phyloP scores from a whole-genome alignment of 2,329 filamentous ascomycete genomes.

The Mycosphaerella sp. region DNA sequence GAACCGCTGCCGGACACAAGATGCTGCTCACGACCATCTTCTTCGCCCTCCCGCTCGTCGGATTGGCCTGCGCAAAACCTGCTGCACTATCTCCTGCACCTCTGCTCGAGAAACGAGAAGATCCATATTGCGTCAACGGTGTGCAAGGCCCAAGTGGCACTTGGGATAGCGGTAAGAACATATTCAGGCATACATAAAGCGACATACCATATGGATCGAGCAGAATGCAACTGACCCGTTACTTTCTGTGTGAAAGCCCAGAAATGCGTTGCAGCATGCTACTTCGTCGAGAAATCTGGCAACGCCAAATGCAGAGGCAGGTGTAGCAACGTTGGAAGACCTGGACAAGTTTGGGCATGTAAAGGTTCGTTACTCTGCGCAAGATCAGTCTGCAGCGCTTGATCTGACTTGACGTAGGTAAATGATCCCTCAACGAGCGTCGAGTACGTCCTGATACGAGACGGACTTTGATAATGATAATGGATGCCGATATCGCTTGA shows the following conservation, averaged over 20 bases:
- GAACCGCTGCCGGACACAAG: neutral
- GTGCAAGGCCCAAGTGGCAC: neutral
- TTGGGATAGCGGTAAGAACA: neutral
- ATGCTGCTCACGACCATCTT: neutral
- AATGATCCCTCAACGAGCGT: no score
- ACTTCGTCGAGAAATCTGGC: neutral
- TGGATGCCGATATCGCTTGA: no score
- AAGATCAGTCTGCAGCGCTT: no score
- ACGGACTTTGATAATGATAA: no score
- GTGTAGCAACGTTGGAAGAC: neutral
- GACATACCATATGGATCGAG: no score
- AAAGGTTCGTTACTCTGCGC: neutral
- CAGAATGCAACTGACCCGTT: neutral
- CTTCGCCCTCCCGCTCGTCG: neutral
- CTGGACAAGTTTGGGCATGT: neutral
- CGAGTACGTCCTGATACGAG: no score
- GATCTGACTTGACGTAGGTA: no score
- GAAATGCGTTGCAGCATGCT: neutral
- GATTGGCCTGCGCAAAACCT: neutral
- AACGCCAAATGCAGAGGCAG: neutral
- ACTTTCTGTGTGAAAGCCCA: neutral
- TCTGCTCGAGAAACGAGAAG: neutral
- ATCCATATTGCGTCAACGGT: neutral
- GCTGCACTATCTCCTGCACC: neutral
- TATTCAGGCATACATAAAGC: no score